phyloP scores from a whole-genome alignment of 2,329 filamentous ascomycete species.

The Ophiocordyceps camponoti-floridani region DNA sequence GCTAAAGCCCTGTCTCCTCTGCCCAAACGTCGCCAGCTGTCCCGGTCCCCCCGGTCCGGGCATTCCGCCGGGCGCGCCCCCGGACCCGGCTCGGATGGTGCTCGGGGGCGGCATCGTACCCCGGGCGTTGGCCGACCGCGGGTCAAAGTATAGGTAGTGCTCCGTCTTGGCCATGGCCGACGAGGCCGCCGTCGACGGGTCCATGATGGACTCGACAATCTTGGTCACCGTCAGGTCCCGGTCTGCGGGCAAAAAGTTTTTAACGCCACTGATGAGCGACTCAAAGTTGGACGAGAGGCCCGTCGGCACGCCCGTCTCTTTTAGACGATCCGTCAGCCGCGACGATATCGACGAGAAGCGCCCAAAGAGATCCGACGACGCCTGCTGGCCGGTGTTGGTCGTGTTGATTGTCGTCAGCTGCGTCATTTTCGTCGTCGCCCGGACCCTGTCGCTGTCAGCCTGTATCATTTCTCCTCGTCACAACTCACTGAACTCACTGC shows the following conservation, averaged over 20 bases:
- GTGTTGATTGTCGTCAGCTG: slow-evolving; percentile 85
- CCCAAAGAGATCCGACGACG: slow-evolving; percentile 65
- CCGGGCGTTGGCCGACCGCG: slow-evolving; percentile 77
- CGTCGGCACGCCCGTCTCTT: slow-evolving; percentile 66
- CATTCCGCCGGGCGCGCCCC: slow-evolving; percentile 27
- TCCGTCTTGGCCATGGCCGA: slow-evolving; percentile 93
- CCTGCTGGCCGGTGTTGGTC: slow-evolving; percentile 33
- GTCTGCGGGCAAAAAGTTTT: slow-evolving; percentile 93
- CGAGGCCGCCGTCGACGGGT: slow-evolving; percentile 73
- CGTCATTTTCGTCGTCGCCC: slow-evolving; percentile 92
- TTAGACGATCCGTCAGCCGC: slow-evolving; percentile 82
- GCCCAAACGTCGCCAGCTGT: slow-evolving; percentile 72
- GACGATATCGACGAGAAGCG: slow-evolving; percentile 86
- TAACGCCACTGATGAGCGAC: slow-evolving; percentile 85
- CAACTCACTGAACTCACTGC: slow-evolving; percentile 36
- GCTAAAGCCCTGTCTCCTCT: slow-evolving; percentile 72
- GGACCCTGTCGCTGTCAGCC: slow-evolving; percentile 38
- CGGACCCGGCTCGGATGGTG: slow-evolving; percentile 27
- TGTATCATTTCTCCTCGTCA: too few species aligned
- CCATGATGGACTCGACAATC: slow-evolving; percentile 96
- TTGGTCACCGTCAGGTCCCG: slow-evolving; percentile 93
- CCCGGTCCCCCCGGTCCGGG: slow-evolving; percentile 34
- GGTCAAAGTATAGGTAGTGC: slow-evolving; percentile 93
- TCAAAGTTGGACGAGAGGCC: slow-evolving; percentile 67
- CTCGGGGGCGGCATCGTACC: slow-evolving; percentile 78